Evolutionary conservation across 2,329 filamentous ascomycete genomes (phyloP), one percentile per base, ranked within the genome.

Genomic region (Penicillium sp.): DNA sequence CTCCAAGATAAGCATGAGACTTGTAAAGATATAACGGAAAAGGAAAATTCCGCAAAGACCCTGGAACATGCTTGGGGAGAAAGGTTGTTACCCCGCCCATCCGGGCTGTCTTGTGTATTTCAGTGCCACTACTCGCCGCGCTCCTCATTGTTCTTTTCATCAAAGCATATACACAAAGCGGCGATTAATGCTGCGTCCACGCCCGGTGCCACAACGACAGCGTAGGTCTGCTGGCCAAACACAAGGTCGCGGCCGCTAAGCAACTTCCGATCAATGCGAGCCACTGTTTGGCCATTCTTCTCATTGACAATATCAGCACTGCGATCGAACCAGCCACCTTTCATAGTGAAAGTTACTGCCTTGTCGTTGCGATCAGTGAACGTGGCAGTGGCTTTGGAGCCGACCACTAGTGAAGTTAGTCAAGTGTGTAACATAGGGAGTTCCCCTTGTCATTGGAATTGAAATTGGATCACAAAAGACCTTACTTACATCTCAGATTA

Each of bases 141-240:
- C 28, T 52, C 42, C n/a, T 82, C 77, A 44, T 84, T 81, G 52
- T 85, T 81, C 73, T 80, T 81, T 77, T 88, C 85, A 58, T 89
- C 86, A 54, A 89, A 72, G 54, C 81, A 84, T 47, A 89, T 84
- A 64, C 85, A 88, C 63, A 89, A 74, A 10, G 85, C 86, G 0
- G 78, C 82, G 58, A 89, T 80, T 43, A 89, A 64, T 4, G 83
- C 80, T 70, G 87, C 78, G 63, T 90, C 86, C 6, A 87, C 82
- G 15, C 81, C 81, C 0, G 85, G 83, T 1, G 85, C 85, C 6
- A 89, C 78, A 0, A 77, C 77, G 5, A 89, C 76, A 1, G 76
- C 80, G 59, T 89, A 89, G 4, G 84, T 86, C 71, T 88, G 84
- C 71, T 85, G 79, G 9, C 78, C 81, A 38, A 79, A 80, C 23